phyloP scores from a whole-genome alignment of 2,329 filamentous ascomycete genomes.

The Paecilomyces niveus region DNA sequence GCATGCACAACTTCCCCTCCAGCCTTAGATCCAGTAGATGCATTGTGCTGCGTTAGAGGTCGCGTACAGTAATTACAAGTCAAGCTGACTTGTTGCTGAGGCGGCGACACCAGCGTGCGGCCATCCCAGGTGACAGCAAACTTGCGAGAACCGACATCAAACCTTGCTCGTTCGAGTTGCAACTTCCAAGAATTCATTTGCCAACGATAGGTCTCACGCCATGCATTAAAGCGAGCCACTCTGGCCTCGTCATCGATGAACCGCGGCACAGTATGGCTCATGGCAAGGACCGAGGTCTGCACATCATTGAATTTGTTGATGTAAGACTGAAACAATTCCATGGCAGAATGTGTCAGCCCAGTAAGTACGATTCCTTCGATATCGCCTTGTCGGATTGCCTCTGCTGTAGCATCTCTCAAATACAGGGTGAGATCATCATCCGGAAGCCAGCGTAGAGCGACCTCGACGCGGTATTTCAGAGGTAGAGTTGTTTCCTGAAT shows the following conservation, averaged over 20 bases:
- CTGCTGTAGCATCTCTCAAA: constrained; percentile 45
- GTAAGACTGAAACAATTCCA: constrained; percentile 56
- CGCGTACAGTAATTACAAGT: constrained; percentile 56
- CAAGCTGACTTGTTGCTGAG: constrained; percentile 49
- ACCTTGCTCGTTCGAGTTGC: constrained; percentile 52
- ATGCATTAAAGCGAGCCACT: constrained; percentile 49
- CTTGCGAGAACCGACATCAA: constrained; percentile 52
- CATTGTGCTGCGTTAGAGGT: constrained; percentile 44
- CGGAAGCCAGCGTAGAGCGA: constrained; percentile 49
- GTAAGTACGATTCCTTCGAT: constrained; percentile 57
- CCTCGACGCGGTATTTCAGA: constrained; percentile 53
- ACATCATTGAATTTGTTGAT: constrained; percentile 54
- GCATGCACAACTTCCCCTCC: constrained; percentile 26
- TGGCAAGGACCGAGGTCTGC: constrained; percentile 56
- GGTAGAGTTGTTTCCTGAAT: constrained; percentile 52
- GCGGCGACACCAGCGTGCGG: constrained; percentile 41
- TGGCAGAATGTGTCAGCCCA: constrained; percentile 50
- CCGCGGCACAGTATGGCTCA: constrained; percentile 51
- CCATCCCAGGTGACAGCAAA: constrained; percentile 46
- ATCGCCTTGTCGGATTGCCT: constrained; percentile 48
- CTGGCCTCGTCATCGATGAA: constrained; percentile 49
- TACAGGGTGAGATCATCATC: constrained; percentile 45
- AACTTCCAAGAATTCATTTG: constrained; percentile 57
- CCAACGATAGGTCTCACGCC: constrained; percentile 55
- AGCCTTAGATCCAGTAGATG: constrained; percentile 19